These are phyloP conservation scores for Basipetospora chlamydospora DNA, from an alignment of 2,329 filamentous ascomycete species.

Conservation along the genomic window DNA sequence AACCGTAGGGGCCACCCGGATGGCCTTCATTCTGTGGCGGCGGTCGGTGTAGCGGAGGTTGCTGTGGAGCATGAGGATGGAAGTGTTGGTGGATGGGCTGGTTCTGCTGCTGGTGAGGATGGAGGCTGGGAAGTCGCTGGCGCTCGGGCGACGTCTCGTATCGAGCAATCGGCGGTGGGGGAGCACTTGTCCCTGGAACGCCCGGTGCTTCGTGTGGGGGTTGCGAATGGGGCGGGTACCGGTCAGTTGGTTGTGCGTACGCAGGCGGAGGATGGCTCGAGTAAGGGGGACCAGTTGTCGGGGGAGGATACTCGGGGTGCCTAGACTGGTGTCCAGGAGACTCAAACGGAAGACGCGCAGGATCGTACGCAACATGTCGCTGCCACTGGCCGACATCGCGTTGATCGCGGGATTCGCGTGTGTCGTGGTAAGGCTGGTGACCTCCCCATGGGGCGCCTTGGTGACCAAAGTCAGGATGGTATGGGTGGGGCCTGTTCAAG, in stretches of 20 bases:
- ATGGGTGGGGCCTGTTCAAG: slow-evolving; percentile 27
- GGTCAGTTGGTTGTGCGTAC: slow-evolving; percentile 22
- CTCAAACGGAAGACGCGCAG: slow-evolving; percentile 25
- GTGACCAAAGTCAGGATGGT: slow-evolving; percentile 30
- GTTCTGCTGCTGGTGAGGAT: slow-evolving; percentile 13
- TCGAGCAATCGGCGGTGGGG: slow-evolving; percentile 15
- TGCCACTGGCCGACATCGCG: slow-evolving; percentile 18
- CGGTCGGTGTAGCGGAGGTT: slow-evolving; percentile 10
- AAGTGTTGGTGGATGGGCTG: slow-evolving; percentile 22
- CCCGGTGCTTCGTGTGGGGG: slow-evolving; percentile 21
- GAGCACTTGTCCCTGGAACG: slow-evolving; percentile 12
- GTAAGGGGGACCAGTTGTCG: slow-evolving; percentile 23
- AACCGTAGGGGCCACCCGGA: slow-evolving; percentile 4
- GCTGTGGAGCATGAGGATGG: slow-evolving; percentile 15
- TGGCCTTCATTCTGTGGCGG: slow-evolving; percentile 20
- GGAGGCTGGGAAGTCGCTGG: slow-evolving; percentile 13
- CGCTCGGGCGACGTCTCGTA: slow-evolving; percentile 14
- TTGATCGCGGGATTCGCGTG: slow-evolving; percentile 16
- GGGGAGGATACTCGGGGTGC: slow-evolving; percentile 14
- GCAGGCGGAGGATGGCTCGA: slow-evolving; percentile 19
- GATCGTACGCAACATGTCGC: slow-evolving; percentile 25
- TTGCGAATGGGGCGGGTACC: slow-evolving; percentile 20
- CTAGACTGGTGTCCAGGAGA: slow-evolving; percentile 17
- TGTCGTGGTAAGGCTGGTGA: no score
- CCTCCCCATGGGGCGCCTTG: no score